A percentile compares a stretch with the other conserved stretches of the same genome.
Evolutionary conservation across 306 rosid genomes (phyloP).

Genomic region (Medicago lupulina): DNA sequence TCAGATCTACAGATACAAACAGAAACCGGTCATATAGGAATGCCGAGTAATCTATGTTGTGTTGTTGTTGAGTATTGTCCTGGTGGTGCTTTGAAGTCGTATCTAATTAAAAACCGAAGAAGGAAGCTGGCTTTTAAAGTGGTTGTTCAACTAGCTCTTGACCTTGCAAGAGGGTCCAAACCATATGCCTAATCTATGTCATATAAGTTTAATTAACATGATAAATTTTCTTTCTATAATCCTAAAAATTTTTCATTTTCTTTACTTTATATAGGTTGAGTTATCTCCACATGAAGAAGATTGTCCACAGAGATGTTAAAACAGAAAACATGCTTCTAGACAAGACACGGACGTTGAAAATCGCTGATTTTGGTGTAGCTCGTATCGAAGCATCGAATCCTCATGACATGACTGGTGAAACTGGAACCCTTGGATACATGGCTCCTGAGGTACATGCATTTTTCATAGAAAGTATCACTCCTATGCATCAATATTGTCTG

Average conservation of each 20-base stretch:
- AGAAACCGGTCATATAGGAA: constrained; percentile 89
- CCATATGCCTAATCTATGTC: constrained; percentile 52
- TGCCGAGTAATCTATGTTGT: constrained; percentile 95
- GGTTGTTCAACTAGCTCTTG: constrained; percentile 94
- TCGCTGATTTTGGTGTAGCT: constrained; percentile 99
- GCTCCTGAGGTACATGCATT: constrained; percentile 89
- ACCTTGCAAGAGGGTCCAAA: constrained; percentile 95
- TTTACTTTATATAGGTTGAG: constrained; percentile 70
- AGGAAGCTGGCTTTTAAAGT: constrained; percentile 96
- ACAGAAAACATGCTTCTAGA: constrained; percentile 99
- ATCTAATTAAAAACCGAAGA: constrained; percentile 96
- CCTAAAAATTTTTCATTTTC: not conserved
- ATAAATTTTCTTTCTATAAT: constrained; percentile 41
- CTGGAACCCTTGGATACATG: constrained; percentile 95
- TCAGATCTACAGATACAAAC: constrained; percentile 88
- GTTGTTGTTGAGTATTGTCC: constrained; percentile 98
- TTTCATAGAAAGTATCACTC: constrained; percentile 10
- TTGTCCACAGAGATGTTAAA: constrained; percentile 98
- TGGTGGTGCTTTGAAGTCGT: constrained; percentile 95
- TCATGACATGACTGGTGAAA: constrained; percentile 98
- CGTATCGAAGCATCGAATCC: constrained; percentile 99
- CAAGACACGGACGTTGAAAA: constrained; percentile 86
- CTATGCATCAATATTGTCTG: constrained; percentile 12
- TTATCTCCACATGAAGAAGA: constrained; percentile 88
- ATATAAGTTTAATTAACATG: constrained; percentile 23